phyloP scores from a whole-genome alignment of 176 grass and related monocot genomes.

The Alloteropsis semialata region DNA sequence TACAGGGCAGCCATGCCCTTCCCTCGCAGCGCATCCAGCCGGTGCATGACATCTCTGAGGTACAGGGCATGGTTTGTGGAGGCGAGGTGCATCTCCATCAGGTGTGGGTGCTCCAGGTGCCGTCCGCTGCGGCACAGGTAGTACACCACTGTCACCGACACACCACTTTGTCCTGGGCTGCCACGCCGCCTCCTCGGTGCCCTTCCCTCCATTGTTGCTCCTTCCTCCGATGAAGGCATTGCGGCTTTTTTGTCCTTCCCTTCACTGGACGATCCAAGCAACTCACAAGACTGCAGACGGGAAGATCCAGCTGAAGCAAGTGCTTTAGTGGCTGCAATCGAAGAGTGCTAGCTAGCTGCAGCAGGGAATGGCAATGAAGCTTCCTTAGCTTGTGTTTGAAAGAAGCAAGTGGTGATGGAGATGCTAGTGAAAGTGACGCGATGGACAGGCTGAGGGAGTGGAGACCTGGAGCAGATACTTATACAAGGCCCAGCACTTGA shows the following conservation, averaged over 20 bases:
- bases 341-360: neutral
- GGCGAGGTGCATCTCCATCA: conserved; percentile 70
- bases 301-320: neutral
- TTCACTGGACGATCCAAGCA: neutral
- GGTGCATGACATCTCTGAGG: conserved; percentile 71
- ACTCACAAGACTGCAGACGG: neutral
- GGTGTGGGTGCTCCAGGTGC: conserved; percentile 86
- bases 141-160: conserved; percentile 66
- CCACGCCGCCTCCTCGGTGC: conserved; percentile 10
- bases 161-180: conserved; percentile 33
- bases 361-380: neutral
- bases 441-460: neutral
- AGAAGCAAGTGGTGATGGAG: neutral
- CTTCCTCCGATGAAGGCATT: neutral
- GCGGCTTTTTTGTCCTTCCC: neutral
- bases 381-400: neutral
- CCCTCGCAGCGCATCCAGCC: conserved; percentile 67
- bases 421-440: neutral
- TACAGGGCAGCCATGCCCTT: conserved; percentile 77
- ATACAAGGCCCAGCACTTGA: neutral
- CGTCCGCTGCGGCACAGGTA: conserved; percentile 68
- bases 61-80: conserved; percentile 55
- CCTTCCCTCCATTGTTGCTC: conserved; percentile 22
- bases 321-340: neutral
- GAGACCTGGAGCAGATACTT: neutral